Base-by-base conservation (phyloP, 306 rosid genomes). In the Quillaja saponaria region DNA sequence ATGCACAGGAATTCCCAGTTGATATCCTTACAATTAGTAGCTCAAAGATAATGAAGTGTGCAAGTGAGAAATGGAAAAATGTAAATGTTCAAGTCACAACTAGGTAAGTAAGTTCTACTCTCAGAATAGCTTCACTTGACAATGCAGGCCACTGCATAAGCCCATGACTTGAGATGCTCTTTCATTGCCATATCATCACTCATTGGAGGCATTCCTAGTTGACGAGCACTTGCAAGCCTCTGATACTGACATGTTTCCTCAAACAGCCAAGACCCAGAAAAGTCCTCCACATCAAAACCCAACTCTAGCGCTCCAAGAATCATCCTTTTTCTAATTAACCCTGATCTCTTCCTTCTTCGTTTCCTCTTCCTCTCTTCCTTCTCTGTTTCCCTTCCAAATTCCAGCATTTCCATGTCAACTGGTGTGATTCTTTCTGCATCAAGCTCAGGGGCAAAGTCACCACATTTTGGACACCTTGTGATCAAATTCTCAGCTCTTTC, bases 121-220 rank as follows among this genome's bases (percentile, higher is more conserved):
- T 41, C 37, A 17, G 16, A 55, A 34, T 10, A 25, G 58, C 15
- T 41, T 48, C 49, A 82, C 72, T 75, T 81, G 71, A 88, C 79
- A 73, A 65, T 55, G 69, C 79, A 81, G 18, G 90, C 94, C 61
- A 88, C 88, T 13, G 88, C 90, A 63, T 66, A 63, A 60, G 94
- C 96, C 96, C 96, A 83, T 18, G 81, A 68, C 82, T 64, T 88
- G 58, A 88, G 84, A 67, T 83, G 88, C 58, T 79, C 68, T 60
- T 88, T 88, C 94, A 88, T 88, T 8, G 90, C 88, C 19, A 44
- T 72, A 18, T 68, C 76, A 56, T 85, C 90, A 12, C 70, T 66
- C 11, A 81, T 18, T 3, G 86, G 68, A 73, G 79, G 81, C 81
- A 80, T 34, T 39, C 47, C 57, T 64, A 18, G 62, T 52, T 31